Evolutionary conservation across 805 yeast genomes (phyloP).

Genomic region (Peterozyma xylosa): DNA sequence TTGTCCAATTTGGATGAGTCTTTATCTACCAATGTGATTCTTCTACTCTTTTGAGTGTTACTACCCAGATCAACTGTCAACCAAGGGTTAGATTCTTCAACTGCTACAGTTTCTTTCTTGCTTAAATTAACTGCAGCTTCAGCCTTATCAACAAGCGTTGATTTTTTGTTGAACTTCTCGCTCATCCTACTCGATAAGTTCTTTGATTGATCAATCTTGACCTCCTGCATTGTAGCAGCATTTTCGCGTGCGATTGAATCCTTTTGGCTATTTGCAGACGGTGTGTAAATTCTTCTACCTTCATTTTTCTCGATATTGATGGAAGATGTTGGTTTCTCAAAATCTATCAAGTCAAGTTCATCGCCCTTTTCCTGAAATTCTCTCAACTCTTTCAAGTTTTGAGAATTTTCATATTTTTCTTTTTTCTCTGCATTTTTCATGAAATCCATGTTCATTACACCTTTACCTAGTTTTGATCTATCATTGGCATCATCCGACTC

Average conservation of each 20-base stretch:
- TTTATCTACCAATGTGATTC: slow-evolving; percentile 38
- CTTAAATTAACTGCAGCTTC: slow-evolving; percentile 11
- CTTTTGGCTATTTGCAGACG: slow-evolving; percentile 39
- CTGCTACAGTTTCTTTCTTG: slow-evolving; percentile 7
- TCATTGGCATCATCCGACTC: slow-evolving; percentile 28
- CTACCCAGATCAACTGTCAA: slow-evolving; percentile 23
- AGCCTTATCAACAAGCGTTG: slow-evolving; percentile 6
- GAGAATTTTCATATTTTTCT: slow-evolving; percentile 50
- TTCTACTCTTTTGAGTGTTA: slow-evolving; percentile 30
- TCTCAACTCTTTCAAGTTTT: slow-evolving; percentile 43
- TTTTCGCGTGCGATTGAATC: slow-evolving; percentile 27
- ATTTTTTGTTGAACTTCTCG: slow-evolving; percentile 9
- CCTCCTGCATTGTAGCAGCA: slow-evolving; percentile 31
- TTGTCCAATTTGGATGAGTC: slow-evolving; percentile 44
- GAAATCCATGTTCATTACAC: slow-evolving; percentile 90
- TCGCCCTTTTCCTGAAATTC: slow-evolving; percentile 37
- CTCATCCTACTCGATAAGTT: slow-evolving; percentile 33
- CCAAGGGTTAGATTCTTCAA: slow-evolving; percentile 44
- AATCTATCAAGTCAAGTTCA: slow-evolving; percentile 27
- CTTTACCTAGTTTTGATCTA: slow-evolving; percentile 61
- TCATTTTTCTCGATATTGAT: slow-evolving; percentile 50
- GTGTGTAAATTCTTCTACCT: slow-evolving; percentile 80
- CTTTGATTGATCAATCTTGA: slow-evolving; percentile 41
- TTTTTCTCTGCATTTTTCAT: slow-evolving; percentile 86
- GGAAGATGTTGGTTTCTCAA: slow-evolving; percentile 26